These are phyloP conservation scores for Xylariaceae sp. DNA, from an alignment of 2,329 filamentous ascomycete genomes.

Conservation along the genomic window DNA sequence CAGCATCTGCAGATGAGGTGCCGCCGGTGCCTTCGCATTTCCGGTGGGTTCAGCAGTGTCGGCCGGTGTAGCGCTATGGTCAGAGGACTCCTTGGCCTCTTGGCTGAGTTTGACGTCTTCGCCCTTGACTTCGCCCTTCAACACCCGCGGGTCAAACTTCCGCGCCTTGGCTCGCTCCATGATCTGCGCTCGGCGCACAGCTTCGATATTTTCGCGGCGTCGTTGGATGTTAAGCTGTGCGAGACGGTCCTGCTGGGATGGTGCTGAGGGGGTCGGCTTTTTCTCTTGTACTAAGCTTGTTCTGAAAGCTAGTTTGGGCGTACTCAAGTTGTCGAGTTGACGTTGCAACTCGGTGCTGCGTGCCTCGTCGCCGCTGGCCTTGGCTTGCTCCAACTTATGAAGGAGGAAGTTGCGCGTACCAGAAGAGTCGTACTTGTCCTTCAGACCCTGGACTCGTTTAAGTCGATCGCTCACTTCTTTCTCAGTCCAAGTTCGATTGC, in stretches of 20 bases:
- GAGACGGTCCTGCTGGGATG: slow-evolving; percentile 72
- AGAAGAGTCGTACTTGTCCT: slow-evolving; percentile 59
- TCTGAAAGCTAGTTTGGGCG: slow-evolving; percentile 68
- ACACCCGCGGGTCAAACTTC: slow-evolving; percentile 55
- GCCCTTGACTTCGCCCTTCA: slow-evolving; percentile 56
- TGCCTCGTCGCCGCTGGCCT: slow-evolving; percentile 56
- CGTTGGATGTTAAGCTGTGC: slow-evolving; percentile 80
- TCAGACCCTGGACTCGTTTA: slow-evolving; percentile 61
- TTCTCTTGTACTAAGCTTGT: slow-evolving; percentile 55
- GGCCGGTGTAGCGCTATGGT: slow-evolving; percentile 39
- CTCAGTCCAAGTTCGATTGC: slow-evolving; percentile 77
- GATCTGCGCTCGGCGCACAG: slow-evolving; percentile 84
- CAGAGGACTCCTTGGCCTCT: slow-evolving; percentile 52
- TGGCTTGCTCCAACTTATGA: slow-evolving; percentile 61
- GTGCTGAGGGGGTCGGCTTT: slow-evolving; percentile 45
- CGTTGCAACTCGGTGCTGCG: slow-evolving; percentile 50
- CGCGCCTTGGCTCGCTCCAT: slow-evolving; percentile 65
- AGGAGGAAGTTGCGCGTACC: slow-evolving; percentile 61
- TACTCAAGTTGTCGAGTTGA: slow-evolving; percentile 57
- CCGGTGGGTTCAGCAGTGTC: slow-evolving; percentile 39
- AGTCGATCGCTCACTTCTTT: slow-evolving; percentile 77
- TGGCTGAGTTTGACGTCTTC: slow-evolving; percentile 62
- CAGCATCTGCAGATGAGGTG: slow-evolving; percentile 50
- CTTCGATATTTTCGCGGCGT: slow-evolving; percentile 76
- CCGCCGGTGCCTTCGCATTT: slow-evolving; percentile 39